Base-by-base conservation (phyloP, 805 yeast species). In the Grigorovia jiainica region DNA sequence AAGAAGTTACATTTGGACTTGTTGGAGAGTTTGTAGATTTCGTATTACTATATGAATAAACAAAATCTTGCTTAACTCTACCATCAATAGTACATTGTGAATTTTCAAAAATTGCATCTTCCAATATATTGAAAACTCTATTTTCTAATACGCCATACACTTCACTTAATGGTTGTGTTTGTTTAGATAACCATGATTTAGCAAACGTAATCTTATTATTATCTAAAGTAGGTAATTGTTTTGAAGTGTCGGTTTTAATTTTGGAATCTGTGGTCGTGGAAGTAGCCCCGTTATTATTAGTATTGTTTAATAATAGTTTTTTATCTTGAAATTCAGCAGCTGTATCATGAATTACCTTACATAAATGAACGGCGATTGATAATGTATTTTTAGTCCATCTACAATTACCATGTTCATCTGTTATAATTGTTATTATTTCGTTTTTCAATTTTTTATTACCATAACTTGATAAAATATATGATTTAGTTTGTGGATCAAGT, bases 301-400 rank as follows among this genome's bases (percentile, higher is more conserved):
- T 40, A 10, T 10, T 13, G 11, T 13, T 4, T 13, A 3, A 15
- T 13, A 27, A 27, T 13, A 27, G 7, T 27, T 29, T 33, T 44
- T 46, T 37, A 21, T 41, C 16, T 17, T 36, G 25, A 16, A 52
- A 51, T 17, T 61, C 64, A 3, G 40, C 43, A 42, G 60, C 63
- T 23, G 51, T 51, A 33, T 47, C 63, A 34, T 52, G 54, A 38
- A 58, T 55, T 17, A 58, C 52, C 42, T 58, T 60, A 41, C 61
- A 52, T 6, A 58, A 46, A 35, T 58, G 94, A 45, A 86, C 69
- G 4, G 90, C 75, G 47, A 87, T 75, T 13, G 82, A 70, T 48
- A 77, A 73, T 20, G 85, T 75, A 60, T 86, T 86, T 55, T 85
- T 75, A 1, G 95, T 86, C 95, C 95, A 86, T 65, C 87, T 85